Conservation (phyloP, 208 protist species). For the Porcisia hertigi region DNA sequence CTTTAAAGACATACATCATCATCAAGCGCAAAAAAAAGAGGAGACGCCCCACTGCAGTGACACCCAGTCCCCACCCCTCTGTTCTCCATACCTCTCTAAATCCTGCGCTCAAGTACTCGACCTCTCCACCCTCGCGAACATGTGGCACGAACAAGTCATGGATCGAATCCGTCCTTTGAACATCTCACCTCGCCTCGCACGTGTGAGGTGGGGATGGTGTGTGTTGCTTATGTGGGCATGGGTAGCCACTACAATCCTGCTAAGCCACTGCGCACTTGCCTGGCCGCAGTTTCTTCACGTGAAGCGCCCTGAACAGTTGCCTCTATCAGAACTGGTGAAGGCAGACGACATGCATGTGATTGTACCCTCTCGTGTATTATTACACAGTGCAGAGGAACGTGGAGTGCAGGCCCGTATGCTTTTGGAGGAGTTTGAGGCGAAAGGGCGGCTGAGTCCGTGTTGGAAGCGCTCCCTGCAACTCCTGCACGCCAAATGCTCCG, state of each 20-base stretch:
- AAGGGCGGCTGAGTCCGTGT: conserved; percentile 55
- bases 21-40: no score
- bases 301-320: background rate
- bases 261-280: conserved; percentile 2
- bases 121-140: background rate
- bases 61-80: no score
- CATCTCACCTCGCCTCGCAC: background rate
- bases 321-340: background rate
- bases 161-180: background rate
- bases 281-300: conserved; percentile 17
- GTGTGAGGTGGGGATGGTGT: background rate
- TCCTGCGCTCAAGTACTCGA: background rate
- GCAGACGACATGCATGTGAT: background rate
- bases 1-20: no score
- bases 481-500: conserved; percentile 48
- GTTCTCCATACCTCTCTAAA: background rate
- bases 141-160: background rate
- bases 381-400: conserved; percentile 8
- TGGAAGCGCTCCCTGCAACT: conserved; percentile 67
- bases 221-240: conserved; percentile 5
- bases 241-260: background rate
- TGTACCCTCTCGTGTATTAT: background rate
- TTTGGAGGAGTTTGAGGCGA: conserved; percentile 52
- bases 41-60: no score
- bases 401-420: conserved; percentile 34